Evolutionary conservation across 352 stramenopile species (phyloP), one percentile per base, ranked within the genome.

Genomic region (Pythium sukuiense): DNA sequence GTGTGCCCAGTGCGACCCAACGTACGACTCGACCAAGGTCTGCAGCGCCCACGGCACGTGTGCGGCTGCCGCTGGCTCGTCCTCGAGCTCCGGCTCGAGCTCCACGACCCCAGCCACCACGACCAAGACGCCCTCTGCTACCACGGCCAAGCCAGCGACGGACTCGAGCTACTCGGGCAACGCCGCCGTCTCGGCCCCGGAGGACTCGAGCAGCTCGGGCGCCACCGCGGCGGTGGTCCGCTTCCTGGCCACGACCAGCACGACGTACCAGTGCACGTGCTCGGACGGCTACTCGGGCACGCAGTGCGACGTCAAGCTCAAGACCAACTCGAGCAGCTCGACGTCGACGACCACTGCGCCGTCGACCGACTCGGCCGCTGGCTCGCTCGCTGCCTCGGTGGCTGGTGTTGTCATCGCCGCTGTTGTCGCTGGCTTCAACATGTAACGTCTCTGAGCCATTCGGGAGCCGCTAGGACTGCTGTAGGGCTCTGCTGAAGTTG

Each of bases 1-100:
- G 71, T 93, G 85, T 53, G 72, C 82, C 5, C 74, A 87, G 62
- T 93, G 85, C 49, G 82, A 93, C 69, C 77, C 79, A 0, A 59
- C 35, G 8, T 87, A 41, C 59, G 60, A 60, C 24, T 6, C 76
- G 6, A 63, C 70, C 20, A 80, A 77, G 63, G 79, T 82, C 24
- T 93, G 84, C 75, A 82, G 80, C 61, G 76, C 73, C 58, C 70
- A 87, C 55, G 84, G 84, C 58, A 81, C 59, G 50, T 93, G 84
- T 55, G 61, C 81, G 26, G 20, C 49, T 30, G 16, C 43, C 18
- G 18, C 16, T 11, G 43, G 43, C 43, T 50, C 43, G 6, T 6
- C 16, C 20, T 24, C 43, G n/a, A 50, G 16, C 43, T 43, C 37
- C 37, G 18, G 35, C 35, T 43, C 35, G 8, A 12, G 35, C 35